phyloP scores from a whole-genome alignment of 2,329 filamentous ascomycete species.

The Trichocomaceae sp. region DNA sequence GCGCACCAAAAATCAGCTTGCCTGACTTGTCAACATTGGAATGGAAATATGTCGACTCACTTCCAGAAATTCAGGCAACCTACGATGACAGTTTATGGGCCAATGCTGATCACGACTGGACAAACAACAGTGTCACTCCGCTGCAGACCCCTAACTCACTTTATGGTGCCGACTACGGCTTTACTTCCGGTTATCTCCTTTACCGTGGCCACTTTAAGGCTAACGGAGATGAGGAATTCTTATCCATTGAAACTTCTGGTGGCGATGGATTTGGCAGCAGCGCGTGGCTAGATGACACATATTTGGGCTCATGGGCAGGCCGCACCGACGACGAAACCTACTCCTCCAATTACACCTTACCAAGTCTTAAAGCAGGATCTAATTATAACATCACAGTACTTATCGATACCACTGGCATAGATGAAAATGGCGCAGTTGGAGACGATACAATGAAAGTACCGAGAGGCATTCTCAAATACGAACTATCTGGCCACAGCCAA shows the following conservation, averaged over 20 bases:
- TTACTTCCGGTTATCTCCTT: slow-evolving; percentile 60
- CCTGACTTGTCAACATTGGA: slow-evolving; percentile 53
- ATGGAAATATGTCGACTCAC: slow-evolving; percentile 65
- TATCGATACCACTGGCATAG: slow-evolving; percentile 66
- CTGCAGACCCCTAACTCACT: slow-evolving; percentile 60
- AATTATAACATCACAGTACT: slow-evolving; percentile 61
- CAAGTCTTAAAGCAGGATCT: slow-evolving; percentile 46
- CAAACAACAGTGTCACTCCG: slow-evolving; percentile 53
- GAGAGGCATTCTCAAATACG: slow-evolving; percentile 47
- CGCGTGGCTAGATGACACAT: slow-evolving; percentile 58
- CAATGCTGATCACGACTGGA: slow-evolving; percentile 50
- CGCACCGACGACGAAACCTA: slow-evolving; percentile 44
- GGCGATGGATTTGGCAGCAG: slow-evolving; percentile 62
- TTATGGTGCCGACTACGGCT: slow-evolving; percentile 67
- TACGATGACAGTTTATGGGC: slow-evolving; percentile 67
- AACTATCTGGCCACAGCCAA: slow-evolving; percentile 33
- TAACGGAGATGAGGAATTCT: slow-evolving; percentile 50
- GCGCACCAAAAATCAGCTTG: slow-evolving; percentile 45
- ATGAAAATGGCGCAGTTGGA: slow-evolving; percentile 59
- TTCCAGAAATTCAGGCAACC: slow-evolving; percentile 58
- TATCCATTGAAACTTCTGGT: slow-evolving; percentile 58
- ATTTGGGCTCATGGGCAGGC: slow-evolving; percentile 60
- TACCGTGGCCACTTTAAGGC: slow-evolving; percentile 66
- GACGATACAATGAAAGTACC: slow-evolving; percentile 57
- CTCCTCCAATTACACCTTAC: slow-evolving; percentile 53